phyloP scores from a whole-genome alignment of 2,329 filamentous ascomycete species.

The Neonectria coccinea region DNA sequence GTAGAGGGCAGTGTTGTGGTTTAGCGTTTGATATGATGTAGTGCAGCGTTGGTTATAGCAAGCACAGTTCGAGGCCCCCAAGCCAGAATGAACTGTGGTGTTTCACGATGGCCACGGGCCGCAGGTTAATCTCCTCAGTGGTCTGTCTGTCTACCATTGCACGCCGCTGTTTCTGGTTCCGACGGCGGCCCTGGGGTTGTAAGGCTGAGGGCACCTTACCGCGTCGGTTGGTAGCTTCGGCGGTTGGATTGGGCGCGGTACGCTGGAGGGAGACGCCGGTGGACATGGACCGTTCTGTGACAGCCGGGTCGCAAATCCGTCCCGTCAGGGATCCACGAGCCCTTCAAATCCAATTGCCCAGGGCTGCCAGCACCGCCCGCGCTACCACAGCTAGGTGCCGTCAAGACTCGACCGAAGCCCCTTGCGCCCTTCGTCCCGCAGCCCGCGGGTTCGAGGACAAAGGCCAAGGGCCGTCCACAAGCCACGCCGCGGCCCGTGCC shows the following conservation, averaged over 20 bases:
- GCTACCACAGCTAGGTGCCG: not conserved
- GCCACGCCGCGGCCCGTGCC: slow-evolving; percentile 13
- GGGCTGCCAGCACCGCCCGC: not conserved
- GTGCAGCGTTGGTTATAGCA: not conserved
- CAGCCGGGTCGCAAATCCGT: not conserved
- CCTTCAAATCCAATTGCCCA: not conserved
- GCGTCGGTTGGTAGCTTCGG: not conserved
- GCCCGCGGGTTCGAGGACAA: not conserved
- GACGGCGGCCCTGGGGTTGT: slow-evolving; percentile 20
- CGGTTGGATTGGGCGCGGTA: not conserved
- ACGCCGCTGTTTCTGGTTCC: not conserved
- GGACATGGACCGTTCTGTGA: not conserved
- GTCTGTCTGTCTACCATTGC: not conserved
- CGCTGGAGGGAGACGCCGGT: not conserved
- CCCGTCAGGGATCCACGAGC: not conserved
- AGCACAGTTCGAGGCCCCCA: not conserved
- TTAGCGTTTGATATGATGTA: not conserved
- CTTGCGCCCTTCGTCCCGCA: not conserved
- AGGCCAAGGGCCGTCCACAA: slow-evolving; percentile 3
- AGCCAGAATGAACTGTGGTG: not conserved
- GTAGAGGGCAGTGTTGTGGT: slow-evolving; percentile 4
- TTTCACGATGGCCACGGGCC: not conserved
- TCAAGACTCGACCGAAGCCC: too few species aligned
- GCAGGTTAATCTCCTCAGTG: not conserved
- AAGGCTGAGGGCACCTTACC: slow-evolving; percentile 36